phyloP scores from a whole-genome alignment of 192 early-diverging fungal species.

The Funneliformis geosporum region DNA sequence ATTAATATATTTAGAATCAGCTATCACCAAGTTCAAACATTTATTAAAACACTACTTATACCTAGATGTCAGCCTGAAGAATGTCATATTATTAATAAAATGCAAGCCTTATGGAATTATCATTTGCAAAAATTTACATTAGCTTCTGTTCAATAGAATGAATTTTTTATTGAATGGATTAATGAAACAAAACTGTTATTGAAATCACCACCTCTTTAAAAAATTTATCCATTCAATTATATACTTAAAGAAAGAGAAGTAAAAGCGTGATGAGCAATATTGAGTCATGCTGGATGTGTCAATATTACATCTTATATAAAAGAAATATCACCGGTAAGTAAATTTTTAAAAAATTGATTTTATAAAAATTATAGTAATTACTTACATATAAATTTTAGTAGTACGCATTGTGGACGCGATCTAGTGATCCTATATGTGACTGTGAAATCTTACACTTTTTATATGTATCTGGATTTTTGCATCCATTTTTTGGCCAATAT shows the following conservation, averaged over 20 bases:
- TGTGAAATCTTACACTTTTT: neutral
- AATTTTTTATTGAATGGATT: neutral
- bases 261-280: too few species aligned
- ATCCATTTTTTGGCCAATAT: neutral
- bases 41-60: too few species aligned
- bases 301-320: too few species aligned
- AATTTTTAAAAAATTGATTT: neutral
- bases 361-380: neutral
- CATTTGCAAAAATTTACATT: too few species aligned
- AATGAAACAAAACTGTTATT: neutral
- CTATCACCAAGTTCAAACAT: too few species aligned
- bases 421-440: neutral
- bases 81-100: neutral
- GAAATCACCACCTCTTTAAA: neutral
- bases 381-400: neutral
- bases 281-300: too few species aligned
- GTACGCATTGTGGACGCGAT: neutral
- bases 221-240: neutral
- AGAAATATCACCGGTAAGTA: neutral
- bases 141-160: too few species aligned
- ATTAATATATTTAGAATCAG: too few species aligned
- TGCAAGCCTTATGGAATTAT: neutral
- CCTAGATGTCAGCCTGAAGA: too few species aligned
- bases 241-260: neutral
- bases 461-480: neutral